Evolutionary conservation across 345 rosid species (phyloP).

Genomic region (Dovyalis caffra): DNA sequence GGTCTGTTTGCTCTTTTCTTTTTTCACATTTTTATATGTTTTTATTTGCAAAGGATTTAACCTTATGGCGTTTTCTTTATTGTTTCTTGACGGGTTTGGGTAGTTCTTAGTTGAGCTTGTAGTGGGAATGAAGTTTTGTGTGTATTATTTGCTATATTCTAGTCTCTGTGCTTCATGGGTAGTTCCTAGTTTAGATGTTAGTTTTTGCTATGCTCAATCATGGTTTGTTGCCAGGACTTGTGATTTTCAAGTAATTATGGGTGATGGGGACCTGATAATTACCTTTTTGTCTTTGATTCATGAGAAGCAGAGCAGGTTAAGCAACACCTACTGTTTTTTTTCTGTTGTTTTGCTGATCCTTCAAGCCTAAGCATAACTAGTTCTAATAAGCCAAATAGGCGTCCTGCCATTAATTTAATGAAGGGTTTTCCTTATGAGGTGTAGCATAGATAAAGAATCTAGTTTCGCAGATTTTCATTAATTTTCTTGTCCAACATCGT

Average conservation of each 20-base stretch:
- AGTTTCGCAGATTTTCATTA: conserved; percentile 5
- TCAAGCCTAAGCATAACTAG: neutral
- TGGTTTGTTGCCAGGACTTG: neutral
- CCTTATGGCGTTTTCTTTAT: conserved; percentile 1
- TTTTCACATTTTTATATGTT: conserved; percentile 10
- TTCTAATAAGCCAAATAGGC: neutral
- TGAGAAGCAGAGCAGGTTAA: neutral
- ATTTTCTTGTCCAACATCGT: neutral
- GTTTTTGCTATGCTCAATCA: neutral
- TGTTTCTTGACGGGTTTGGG: neutral
- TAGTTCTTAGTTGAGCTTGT: neutral
- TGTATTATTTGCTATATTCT: neutral
- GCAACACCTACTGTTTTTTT: neutral
- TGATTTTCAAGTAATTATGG: neutral
- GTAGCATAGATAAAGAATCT: neutral
- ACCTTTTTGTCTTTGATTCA: conserved; percentile 1
- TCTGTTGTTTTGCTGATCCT: neutral
- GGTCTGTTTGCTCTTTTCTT: conserved; percentile 42
- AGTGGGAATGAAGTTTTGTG: neutral
- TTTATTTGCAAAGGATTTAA: neutral
- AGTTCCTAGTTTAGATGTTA: neutral
- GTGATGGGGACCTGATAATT: neutral
- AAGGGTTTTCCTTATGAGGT: conserved; percentile 8
- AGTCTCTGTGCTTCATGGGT: neutral
- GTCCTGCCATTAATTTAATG: conserved; percentile 17